phyloP scores from a whole-genome alignment of 805 yeast species.

The Jamesozyma gamospora region DNA sequence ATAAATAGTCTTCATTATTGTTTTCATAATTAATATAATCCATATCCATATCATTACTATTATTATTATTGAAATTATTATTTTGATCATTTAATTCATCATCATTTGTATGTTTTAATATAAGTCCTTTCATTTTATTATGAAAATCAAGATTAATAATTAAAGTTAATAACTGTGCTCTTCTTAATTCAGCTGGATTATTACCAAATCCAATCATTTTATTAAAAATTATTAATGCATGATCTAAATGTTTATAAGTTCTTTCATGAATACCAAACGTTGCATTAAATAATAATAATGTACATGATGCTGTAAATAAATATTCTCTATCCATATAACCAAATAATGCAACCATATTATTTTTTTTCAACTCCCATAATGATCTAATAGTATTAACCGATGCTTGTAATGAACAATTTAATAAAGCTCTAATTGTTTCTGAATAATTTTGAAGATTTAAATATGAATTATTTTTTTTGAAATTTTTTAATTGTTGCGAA shows the following conservation, averaged over 20 bases:
- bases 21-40: not conserved
- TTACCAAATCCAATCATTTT: slow-evolving; percentile 70
- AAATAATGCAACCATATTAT: slow-evolving; percentile 73
- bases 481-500: slow-evolving; percentile 48
- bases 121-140: slow-evolving; percentile 48
- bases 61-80: not conserved
- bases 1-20: slow-evolving; percentile 3
- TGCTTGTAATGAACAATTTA: slow-evolving; percentile 73
- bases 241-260: slow-evolving; percentile 60
- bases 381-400: slow-evolving; percentile 66
- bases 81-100: not conserved
- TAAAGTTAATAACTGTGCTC: slow-evolving; percentile 60
- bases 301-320: slow-evolving; percentile 65
- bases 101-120: slow-evolving; percentile 40
- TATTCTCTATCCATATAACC: slow-evolving; percentile 86
- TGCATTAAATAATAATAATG: slow-evolving; percentile 61
- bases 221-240: slow-evolving; percentile 58
- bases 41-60: not conserved
- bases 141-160: slow-evolving; percentile 59
- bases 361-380: slow-evolving; percentile 64
- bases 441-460: slow-evolving; percentile 62
- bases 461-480: slow-evolving; percentile 38
- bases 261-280: slow-evolving; percentile 78
- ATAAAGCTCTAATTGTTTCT: slow-evolving; percentile 51
- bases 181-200: slow-evolving; percentile 66